These are phyloP conservation scores for Candida tropicalis DNA, from an alignment of 1,139 yeast genomes.

Conservation along the genomic window DNA sequence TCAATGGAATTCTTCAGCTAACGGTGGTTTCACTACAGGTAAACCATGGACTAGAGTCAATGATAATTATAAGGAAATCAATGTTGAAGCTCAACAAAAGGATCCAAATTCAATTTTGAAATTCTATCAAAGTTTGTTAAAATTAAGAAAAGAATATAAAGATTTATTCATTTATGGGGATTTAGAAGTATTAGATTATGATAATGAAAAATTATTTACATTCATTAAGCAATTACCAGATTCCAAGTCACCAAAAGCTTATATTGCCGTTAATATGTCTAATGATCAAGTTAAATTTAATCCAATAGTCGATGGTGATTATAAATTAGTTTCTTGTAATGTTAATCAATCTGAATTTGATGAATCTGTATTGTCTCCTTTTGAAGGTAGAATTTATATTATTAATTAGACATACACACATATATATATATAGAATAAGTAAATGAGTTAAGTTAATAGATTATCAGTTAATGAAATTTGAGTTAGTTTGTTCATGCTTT, in stretches of 20 bases:
- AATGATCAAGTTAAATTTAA: constrained; percentile 31
- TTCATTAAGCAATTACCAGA: constrained; percentile 31
- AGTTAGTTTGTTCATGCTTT: constrained; percentile 2
- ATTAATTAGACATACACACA: constrained; percentile 18
- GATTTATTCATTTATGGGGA: constrained; percentile 52
- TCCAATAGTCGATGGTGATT: constrained; percentile 31
- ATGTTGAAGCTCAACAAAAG: constrained; percentile 47
- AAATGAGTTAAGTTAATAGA: not conserved
- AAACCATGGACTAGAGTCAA: constrained; percentile 60
- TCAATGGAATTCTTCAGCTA: constrained; percentile 51
- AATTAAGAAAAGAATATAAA: constrained; percentile 46
- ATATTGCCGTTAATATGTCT: constrained; percentile 50
- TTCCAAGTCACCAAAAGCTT: constrained; percentile 27
- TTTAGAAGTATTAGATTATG: constrained; percentile 43
- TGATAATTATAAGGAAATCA: constrained; percentile 51
- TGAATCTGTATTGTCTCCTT: constrained; percentile 32
- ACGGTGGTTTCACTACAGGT: constrained; percentile 53
- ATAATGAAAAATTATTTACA: constrained; percentile 40
- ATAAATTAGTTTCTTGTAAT: constrained; percentile 34
- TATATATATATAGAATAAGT: not conserved
- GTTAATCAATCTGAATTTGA: constrained; percentile 20
- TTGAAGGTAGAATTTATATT: constrained; percentile 33
- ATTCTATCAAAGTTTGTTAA: constrained; percentile 48
- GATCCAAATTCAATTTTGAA: constrained; percentile 51
- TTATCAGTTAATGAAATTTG: constrained; percentile 9